Conservation (phyloP, 345 rosid genomes). For the Fremontodendron californicum region DNA sequence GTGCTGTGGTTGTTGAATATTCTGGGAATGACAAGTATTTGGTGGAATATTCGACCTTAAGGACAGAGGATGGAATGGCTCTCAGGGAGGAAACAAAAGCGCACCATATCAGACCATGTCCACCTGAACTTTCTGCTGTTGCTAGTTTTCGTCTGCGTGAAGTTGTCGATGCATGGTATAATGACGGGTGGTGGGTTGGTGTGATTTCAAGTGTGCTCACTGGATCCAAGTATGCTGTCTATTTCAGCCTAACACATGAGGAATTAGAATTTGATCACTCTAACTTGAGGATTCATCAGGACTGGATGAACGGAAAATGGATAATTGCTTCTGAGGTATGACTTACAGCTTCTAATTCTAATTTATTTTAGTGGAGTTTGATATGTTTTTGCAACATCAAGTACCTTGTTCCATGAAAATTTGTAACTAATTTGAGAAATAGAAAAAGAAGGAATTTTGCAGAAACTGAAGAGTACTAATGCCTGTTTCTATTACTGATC, state of each 20-base stretch:
- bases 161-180: constrained; percentile 58
- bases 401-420: background rate
- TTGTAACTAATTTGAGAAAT: background rate
- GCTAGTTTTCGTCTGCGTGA: constrained; percentile 28
- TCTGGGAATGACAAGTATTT: constrained; percentile 37
- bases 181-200: constrained; percentile 66
- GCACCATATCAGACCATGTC: constrained; percentile 45
- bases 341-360: background rate
- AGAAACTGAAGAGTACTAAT: background rate
- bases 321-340: constrained; percentile 38
- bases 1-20: constrained; percentile 34
- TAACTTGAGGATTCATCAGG: constrained; percentile 48
- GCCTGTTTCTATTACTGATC: background rate
- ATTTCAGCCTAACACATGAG: constrained; percentile 35
- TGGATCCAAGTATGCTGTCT: constrained; percentile 30
- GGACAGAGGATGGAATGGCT: constrained; percentile 42
- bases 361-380: background rate
- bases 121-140: constrained; percentile 30
- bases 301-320: constrained; percentile 54
- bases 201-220: constrained; percentile 31
- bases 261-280: constrained; percentile 29
- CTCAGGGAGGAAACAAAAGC: constrained; percentile 36
- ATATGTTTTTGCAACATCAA: background rate
- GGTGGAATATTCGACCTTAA: constrained; percentile 46
- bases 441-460: background rate